Conservation (phyloP, 1,284 basidiomycete genomes). For the Malassezia restricta region DNA sequence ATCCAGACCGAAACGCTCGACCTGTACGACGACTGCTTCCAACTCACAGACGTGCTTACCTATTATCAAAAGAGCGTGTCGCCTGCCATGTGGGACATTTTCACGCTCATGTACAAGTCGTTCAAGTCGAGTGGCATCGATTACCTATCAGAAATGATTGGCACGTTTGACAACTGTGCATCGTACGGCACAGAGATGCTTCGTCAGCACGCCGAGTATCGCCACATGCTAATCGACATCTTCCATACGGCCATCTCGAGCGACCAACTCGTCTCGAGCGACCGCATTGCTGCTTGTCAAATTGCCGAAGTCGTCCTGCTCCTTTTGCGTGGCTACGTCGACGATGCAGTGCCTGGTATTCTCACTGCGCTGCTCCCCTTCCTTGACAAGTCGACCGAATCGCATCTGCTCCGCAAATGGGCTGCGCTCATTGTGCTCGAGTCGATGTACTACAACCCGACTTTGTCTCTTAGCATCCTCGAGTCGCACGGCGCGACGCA, state of each 20-base stretch:
- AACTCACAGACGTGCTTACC: conserved; percentile 70
- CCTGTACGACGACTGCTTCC: conserved; percentile 75
- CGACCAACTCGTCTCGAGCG: conserved; percentile 55
- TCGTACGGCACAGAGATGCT: conserved; percentile 70
- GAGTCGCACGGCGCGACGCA: conserved; percentile 56
- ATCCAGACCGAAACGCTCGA: conserved; percentile 51
- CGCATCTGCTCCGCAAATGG: conserved; percentile 59
- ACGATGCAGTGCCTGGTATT: conserved; percentile 32
- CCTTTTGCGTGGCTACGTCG: conserved; percentile 62
- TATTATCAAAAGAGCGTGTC: conserved; percentile 68
- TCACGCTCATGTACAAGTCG: conserved; percentile 67
- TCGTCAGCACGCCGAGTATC: conserved; percentile 61
- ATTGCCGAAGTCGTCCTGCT: conserved; percentile 69
- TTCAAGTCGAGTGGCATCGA: conserved; percentile 74
- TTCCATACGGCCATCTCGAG: conserved; percentile 64
- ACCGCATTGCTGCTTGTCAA: conserved; percentile 72
- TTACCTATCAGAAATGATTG: conserved; percentile 70
- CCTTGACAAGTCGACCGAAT: conserved; percentile 49
- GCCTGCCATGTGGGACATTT: conserved; percentile 72
- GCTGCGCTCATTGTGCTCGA: conserved; percentile 73
- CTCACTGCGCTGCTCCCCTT: conserved; percentile 26
- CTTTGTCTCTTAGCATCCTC: conserved; percentile 62
- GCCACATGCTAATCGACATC: conserved; percentile 70
- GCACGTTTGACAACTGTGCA: conserved; percentile 76
- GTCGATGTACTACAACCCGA: conserved; percentile 70